Base-by-base conservation (phyloP, 2,329 filamentous ascomycete species). In the Zymoseptoria crescenta region DNA sequence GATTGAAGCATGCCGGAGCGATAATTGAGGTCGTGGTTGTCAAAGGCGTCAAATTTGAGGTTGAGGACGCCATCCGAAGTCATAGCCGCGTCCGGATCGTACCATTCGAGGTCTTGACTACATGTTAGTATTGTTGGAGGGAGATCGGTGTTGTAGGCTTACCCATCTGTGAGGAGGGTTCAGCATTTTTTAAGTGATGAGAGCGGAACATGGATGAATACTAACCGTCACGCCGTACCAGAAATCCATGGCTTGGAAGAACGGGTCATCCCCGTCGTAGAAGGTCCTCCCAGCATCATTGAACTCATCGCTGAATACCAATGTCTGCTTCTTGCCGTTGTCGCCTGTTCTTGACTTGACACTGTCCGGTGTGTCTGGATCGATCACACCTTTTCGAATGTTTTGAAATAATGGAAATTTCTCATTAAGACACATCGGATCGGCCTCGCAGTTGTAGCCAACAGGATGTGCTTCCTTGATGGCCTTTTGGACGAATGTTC, bases 261-360 rank as follows among this genome's bases (percentile, higher is more conserved):
- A 89, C 0, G 87, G 80, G 69, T 89, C 87, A 66, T 89, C 87
- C 5, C 82, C 84, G 49, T 85, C 81, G 69, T 88, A 89, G 67
- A 89, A 89, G 2, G 85, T 87, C 54, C 87, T 80, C 19, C 85
- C 86, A 54, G 82, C 79, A 1, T 73, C 80, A 63, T 87, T 87
- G 72, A 89, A 89, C 68, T 89, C 87, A 68, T 89, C 87, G 2
- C 86, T 88, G 71, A 85, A 82, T 65, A 87, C 85, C 41, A 89
- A 75, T 41, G 82, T 80, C 73, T 85, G 80, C 19, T 80, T 82
- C 58, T 81, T 83, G 9, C 87, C 87, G 66, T 86, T 79, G 21
- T 76, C 74, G 1, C 80, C 76, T 54, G 71, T 87, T 65, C 83
- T 83, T 5, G 78, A 80, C 71, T 76, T 79, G 13, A 76, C 84